These are phyloP conservation scores for Groenewaldozyma auringiensis DNA, from an alignment of 1,139 yeast species.

Conservation along the genomic window DNA sequence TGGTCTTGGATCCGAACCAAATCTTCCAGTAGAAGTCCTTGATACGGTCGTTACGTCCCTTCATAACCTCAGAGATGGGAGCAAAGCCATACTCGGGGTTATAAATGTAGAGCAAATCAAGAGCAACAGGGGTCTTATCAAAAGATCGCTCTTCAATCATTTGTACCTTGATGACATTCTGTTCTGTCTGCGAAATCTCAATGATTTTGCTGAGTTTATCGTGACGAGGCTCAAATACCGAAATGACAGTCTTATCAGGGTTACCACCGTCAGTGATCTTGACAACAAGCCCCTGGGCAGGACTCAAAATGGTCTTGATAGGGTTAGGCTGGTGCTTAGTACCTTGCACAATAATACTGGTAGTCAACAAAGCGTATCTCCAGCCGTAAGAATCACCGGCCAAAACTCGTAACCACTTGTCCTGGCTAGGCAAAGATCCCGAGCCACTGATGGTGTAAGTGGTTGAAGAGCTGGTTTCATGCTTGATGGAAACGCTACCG, in stretches of 20 bases:
- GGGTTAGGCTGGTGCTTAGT: constrained; percentile 73
- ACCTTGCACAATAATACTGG: constrained; percentile 79
- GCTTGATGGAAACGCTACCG: constrained; percentile 31
- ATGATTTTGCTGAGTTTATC: constrained; percentile 69
- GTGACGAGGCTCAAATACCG: constrained; percentile 61
- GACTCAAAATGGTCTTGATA: constrained; percentile 69
- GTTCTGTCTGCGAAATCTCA: constrained; percentile 43
- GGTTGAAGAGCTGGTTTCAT: constrained; percentile 34
- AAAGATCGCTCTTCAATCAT: constrained; percentile 87
- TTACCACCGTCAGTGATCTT: constrained; percentile 49
- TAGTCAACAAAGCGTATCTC: constrained; percentile 84
- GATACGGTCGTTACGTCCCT: constrained; percentile 84
- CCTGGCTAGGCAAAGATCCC: constrained; percentile 29
- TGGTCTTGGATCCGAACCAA: constrained; percentile 76
- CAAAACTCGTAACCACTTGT: constrained; percentile 67
- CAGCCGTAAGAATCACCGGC: constrained; percentile 78
- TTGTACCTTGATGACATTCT: constrained; percentile 52
- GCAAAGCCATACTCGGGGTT: constrained; percentile 86
- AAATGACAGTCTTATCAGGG: constrained; percentile 50
- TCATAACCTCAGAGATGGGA: constrained; percentile 86
- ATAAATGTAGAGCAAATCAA: constrained; percentile 72
- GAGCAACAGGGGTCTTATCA: constrained; percentile 62
- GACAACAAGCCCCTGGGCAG: constrained; percentile 57
- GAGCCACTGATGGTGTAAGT: constrained; percentile 45
- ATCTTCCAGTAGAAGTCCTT: constrained; percentile 95